Conservation (phyloP, 371 early-diverging fungal species). For the Paramicrosporidium saccamoebae region DNA sequence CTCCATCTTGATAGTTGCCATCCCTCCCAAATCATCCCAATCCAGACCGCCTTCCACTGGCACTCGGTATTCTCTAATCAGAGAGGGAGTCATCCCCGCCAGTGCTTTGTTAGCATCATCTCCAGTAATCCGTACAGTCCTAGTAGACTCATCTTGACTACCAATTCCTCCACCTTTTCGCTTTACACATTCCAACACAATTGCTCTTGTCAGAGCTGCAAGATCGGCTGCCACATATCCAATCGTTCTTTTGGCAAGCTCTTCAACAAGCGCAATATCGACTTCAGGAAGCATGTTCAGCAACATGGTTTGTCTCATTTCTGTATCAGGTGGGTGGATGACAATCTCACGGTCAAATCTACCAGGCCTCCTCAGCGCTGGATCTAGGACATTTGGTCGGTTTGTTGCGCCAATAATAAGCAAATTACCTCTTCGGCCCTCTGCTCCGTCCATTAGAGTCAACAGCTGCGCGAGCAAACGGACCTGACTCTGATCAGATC, state of each 20-base stretch:
- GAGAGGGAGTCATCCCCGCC: constrained; percentile 17
- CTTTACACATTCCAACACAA: too few species aligned
- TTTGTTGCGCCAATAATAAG: constrained; percentile 94
- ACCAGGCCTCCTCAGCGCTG: constrained; percentile 89
- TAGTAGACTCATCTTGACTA: too few species aligned
- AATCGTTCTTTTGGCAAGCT: constrained; percentile 44
- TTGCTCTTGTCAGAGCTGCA: constrained; percentile 27
- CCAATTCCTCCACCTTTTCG: too few species aligned
- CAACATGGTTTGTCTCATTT: constrained; percentile 21
- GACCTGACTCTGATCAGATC: constrained; percentile 32
- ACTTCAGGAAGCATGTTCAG: constrained; percentile 13
- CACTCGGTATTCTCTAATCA: constrained; percentile 18
- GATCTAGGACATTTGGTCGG: constrained; percentile 84
- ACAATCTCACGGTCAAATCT: constrained; percentile 76
- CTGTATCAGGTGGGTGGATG: constrained; percentile 35
- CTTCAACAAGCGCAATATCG: constrained; percentile 11
- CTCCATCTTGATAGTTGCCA: constrained; percentile 59
- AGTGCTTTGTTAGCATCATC: constrained; percentile 22
- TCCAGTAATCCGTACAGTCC: constrained; percentile 7
- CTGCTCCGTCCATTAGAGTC: constrained; percentile 82
- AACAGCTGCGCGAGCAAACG: constrained; percentile 85
- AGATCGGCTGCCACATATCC: constrained; percentile 95
- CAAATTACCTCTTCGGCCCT: constrained; percentile 18
- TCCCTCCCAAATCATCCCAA: constrained; percentile 81
- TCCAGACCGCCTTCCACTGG: constrained; percentile 18